phyloP scores from a whole-genome alignment of 176 grass and related monocot genomes.

The Echinochloa phyllopogon region DNA sequence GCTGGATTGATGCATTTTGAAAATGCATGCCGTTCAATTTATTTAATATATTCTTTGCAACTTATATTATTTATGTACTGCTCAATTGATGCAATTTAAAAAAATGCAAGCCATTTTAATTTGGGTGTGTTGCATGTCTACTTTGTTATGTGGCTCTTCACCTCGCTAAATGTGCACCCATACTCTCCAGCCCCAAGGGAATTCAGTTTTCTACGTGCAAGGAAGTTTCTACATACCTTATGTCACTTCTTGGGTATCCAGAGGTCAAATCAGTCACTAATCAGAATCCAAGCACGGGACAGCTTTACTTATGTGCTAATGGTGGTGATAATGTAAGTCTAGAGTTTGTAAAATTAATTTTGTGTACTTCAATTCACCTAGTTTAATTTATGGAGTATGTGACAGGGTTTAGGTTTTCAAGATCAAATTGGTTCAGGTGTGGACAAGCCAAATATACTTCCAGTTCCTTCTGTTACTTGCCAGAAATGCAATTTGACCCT shows the following conservation, averaged over 20 bases:
- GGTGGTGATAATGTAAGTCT: constrained; percentile 72
- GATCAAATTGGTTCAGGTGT: constrained; percentile 41
- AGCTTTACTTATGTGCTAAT: constrained; percentile 44
- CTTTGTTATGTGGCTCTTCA: constrained; percentile 30
- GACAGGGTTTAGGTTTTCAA: constrained; percentile 56
- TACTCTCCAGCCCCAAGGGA: constrained; percentile 85
- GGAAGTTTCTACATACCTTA: constrained; percentile 84
- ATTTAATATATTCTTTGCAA: not conserved
- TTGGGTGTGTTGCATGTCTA: constrained; percentile 12
- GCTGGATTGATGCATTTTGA: constrained; percentile 5
- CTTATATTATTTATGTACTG: no score
- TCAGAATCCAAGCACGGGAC: constrained; percentile 42
- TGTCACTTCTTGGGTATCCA: constrained; percentile 89
- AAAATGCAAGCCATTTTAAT: not conserved
- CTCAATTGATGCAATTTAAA: no score
- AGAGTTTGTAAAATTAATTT: constrained; percentile 38
- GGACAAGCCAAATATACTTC: constrained; percentile 39
- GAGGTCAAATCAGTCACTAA: constrained; percentile 36
- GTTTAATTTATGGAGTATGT: constrained; percentile 37
- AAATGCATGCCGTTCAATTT: not conserved
- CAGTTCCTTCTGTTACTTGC: constrained; percentile 49
- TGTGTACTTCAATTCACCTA: constrained; percentile 23
- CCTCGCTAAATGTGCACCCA: constrained; percentile 39
- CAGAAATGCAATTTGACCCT: constrained; percentile 64
- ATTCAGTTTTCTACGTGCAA: constrained; percentile 75